phyloP scores from a whole-genome alignment of 164 flowering plant genomes.

The Magnolia officinalis region DNA sequence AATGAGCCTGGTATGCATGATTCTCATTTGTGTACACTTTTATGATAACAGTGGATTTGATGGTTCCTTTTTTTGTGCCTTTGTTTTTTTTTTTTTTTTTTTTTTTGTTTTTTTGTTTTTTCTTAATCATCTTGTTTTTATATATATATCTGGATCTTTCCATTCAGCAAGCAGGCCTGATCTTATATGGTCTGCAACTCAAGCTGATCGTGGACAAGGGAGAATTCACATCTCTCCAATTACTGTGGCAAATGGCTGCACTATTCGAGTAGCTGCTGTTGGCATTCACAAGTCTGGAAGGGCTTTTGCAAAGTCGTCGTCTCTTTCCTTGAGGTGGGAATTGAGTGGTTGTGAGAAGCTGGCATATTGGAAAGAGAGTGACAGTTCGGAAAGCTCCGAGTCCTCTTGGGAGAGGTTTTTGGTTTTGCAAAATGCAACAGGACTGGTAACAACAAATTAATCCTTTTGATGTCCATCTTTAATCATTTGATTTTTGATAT shows the following conservation, averaged over 20 bases:
- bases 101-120: no score
- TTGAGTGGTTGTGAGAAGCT: slow-evolving; percentile 52
- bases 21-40: not conserved
- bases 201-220: slow-evolving; percentile 58
- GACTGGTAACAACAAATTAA: slow-evolving; percentile 40
- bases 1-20: slow-evolving; percentile 64
- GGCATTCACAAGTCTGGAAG: slow-evolving; percentile 68
- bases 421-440: slow-evolving; percentile 71
- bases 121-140: not conserved
- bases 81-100: not conserved
- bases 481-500: not conserved
- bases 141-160: not conserved
- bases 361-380: slow-evolving; percentile 56
- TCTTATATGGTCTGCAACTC: slow-evolving; percentile 43
- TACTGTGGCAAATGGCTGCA: slow-evolving; percentile 84
- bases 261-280: slow-evolving; percentile 78
- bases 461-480: not conserved
- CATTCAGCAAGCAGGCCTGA: slow-evolving; percentile 54
- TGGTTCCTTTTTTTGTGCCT: not conserved
- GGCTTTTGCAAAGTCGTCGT: slow-evolving; percentile 90
- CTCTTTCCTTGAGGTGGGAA: slow-evolving; percentile 78
- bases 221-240: slow-evolving; percentile 50
- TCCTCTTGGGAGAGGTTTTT: slow-evolving; percentile 81
- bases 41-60: not conserved
- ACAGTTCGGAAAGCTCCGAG: slow-evolving; percentile 24